Evolutionary conservation across 257 asterid species (phyloP).

Genomic region (Gentiana dahurica): DNA sequence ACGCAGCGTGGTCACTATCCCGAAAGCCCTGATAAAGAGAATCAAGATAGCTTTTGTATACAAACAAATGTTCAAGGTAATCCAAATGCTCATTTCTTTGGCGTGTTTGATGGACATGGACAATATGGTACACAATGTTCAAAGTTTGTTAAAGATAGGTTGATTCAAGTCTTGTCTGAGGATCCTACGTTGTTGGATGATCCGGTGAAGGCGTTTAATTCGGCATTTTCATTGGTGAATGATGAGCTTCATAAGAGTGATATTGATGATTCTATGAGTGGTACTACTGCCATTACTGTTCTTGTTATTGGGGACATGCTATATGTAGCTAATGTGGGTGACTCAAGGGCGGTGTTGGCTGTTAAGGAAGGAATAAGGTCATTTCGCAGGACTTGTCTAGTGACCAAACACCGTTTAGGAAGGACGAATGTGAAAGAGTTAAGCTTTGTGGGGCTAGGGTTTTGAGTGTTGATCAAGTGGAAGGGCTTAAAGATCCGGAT

Average conservation of each 20-base stretch:
- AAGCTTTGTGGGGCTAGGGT: slow-evolving; percentile 90
- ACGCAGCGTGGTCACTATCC: slow-evolving; percentile 83
- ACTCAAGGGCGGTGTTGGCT: slow-evolving; percentile 79
- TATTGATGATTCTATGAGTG: slow-evolving; percentile 94
- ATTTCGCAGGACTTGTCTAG: slow-evolving; percentile 66
- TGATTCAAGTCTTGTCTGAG: slow-evolving; percentile 45
- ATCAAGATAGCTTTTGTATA: slow-evolving; percentile 75
- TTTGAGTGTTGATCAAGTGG: slow-evolving; percentile 89
- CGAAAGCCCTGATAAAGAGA: slow-evolving; percentile 75
- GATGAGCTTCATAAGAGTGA: slow-evolving; percentile 67
- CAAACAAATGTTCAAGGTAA: slow-evolving; percentile 56
- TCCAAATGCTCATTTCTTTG: slow-evolving; percentile 89
- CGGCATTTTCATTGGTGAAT: slow-evolving; percentile 60
- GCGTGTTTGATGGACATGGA: slow-evolving; percentile 98
- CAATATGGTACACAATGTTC: slow-evolving; percentile 73
- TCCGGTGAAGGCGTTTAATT: slow-evolving; percentile 65
- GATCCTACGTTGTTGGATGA: slow-evolving; percentile 64
- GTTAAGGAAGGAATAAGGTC: slow-evolving; percentile 55
- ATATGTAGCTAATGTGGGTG: slow-evolving; percentile 92
- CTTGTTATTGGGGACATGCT: slow-evolving; percentile 62
- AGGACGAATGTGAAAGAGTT: slow-evolving; percentile 89
- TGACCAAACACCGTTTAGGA: slow-evolving; percentile 90
- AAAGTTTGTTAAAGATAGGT: slow-evolving; percentile 60
- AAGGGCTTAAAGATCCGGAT: slow-evolving; percentile 80
- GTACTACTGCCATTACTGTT: slow-evolving; percentile 86